A percentile compares a stretch with the other conserved stretches of the same genome.
phyloP scores from a whole-genome alignment of 2,329 filamentous ascomycete genomes.

The Penicillium capsulatum region DNA sequence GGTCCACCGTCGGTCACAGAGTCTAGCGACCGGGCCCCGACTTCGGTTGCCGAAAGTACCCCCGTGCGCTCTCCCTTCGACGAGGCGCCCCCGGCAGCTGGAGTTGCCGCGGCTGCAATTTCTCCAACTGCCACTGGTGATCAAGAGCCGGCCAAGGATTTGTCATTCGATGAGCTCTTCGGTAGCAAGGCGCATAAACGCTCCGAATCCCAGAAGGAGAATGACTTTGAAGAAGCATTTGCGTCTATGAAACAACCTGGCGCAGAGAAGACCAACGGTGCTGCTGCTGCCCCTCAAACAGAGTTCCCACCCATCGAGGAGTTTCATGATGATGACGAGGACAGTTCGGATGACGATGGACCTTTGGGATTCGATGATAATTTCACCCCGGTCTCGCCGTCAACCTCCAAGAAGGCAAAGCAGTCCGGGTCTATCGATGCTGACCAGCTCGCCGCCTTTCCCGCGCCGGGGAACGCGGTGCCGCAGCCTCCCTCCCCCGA shows the following conservation, averaged over 20 bases:
- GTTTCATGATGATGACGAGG: conserved; percentile 76
- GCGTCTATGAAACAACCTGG: conserved; percentile 47
- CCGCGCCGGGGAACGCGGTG: conserved; percentile 39
- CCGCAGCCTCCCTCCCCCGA: conserved; percentile 48
- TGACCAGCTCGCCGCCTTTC: conserved; percentile 37
- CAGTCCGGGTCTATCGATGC: conserved; percentile 35
- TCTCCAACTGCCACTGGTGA: conserved; percentile 36
- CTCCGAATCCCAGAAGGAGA: conserved; percentile 45
- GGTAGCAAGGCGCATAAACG: conserved; percentile 42
- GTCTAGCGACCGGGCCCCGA: conserved; percentile 19
- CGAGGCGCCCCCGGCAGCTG: conserved; percentile 22
- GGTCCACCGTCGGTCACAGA: conserved; percentile 25
- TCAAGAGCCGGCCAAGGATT: conserved; percentile 30
- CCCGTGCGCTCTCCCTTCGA: conserved; percentile 34
- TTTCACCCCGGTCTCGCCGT: conserved; percentile 64
- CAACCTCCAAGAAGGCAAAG: conserved; percentile 25
- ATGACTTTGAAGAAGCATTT: conserved; percentile 47
- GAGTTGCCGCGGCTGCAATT: conserved; percentile 37
- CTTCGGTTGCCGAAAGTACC: conserved; percentile 15
- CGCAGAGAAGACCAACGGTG: conserved; percentile 37
- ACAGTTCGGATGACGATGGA: conserved; percentile 65
- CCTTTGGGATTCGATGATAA: conserved; percentile 79
- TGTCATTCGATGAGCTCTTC: conserved; percentile 47
- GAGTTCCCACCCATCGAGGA: conserved; percentile 96
- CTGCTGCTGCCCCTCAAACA: conserved; percentile 36